Evolutionary conservation across 2,329 filamentous ascomycete species (phyloP).

Genomic region (Monilinia aucupariae): DNA sequence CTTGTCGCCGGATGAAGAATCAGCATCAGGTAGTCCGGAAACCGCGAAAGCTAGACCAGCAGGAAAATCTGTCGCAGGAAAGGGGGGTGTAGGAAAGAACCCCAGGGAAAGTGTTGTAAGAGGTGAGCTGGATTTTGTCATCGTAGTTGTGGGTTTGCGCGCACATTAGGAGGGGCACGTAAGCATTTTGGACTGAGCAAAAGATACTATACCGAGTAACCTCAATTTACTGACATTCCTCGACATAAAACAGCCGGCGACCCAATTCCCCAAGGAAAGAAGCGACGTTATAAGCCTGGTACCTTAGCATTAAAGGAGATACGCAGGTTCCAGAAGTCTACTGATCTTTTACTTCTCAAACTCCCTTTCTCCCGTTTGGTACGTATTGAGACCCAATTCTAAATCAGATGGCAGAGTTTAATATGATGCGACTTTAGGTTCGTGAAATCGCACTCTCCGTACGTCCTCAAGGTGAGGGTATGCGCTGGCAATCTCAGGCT

Average conservation of each 20-base stretch:
- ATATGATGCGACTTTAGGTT: constrained; percentile 39
- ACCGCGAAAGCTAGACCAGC: background rate
- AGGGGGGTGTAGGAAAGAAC: background rate
- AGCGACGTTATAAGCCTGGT: constrained; percentile 66
- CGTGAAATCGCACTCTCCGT: constrained; percentile 67
- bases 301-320: constrained; percentile 90
- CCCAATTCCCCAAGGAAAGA: constrained; percentile 57
- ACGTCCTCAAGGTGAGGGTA: constrained; percentile 58
- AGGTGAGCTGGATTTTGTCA: constrained; percentile 10
- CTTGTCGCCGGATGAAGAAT: constrained; percentile 2
- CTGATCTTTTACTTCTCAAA: constrained; percentile 78
- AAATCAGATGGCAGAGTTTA: background rate
- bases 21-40: background rate
- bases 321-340: constrained; percentile 80
- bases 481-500: constrained; percentile 94
- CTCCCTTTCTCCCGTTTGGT: constrained; percentile 75
- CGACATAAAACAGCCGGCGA: constrained; percentile 58
- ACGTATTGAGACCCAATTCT: constrained; percentile 16
- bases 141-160: background rate
- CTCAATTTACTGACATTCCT: background rate
- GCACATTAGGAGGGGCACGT: too few relatives aligned
- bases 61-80: background rate
- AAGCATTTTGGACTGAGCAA: too few relatives aligned
- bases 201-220: background rate
- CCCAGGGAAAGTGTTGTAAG: constrained; percentile 9